phyloP scores from a whole-genome alignment of 257 asterid genomes.

The Salvia rosmarinus region DNA sequence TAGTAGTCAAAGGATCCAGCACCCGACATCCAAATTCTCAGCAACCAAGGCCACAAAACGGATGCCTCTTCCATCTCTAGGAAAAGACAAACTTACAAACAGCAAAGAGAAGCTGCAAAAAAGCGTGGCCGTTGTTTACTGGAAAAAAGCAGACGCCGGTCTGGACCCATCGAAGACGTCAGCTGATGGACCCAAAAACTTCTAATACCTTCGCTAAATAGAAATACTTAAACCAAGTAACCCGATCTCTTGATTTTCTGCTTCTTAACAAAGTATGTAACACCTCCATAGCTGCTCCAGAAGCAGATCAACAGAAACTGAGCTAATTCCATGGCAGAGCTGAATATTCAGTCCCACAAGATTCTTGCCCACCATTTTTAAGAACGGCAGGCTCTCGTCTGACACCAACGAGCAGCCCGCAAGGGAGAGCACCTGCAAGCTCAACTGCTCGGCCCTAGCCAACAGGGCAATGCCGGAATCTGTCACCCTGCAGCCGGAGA shows the following conservation, averaged over 20 bases:
- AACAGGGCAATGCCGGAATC: constrained; percentile 67
- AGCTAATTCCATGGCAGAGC: constrained; percentile 64
- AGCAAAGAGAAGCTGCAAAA: constrained; percentile 66
- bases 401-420: constrained; percentile 64
- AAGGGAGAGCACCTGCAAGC: constrained; percentile 65
- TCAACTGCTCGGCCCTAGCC: constrained; percentile 58
- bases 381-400: constrained; percentile 56
- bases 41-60: constrained; percentile 41
- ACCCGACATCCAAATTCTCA: constrained; percentile 47
- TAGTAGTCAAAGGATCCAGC: constrained; percentile 35
- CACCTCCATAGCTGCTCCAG: constrained; percentile 80
- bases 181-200: constrained; percentile 54
- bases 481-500: constrained; percentile 58
- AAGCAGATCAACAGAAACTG: constrained; percentile 49
- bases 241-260: constrained; percentile 23
- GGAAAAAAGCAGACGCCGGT: constrained; percentile 54
- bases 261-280: constrained; percentile 63
- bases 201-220: constrained; percentile 37
- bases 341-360: constrained; percentile 76
- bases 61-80: constrained; percentile 27
- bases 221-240: constrained; percentile 18
- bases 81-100: constrained; percentile 52
- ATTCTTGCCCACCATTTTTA: constrained; percentile 55
- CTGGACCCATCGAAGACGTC: constrained; percentile 46
- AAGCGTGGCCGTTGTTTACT: constrained; percentile 46